Base-by-base conservation (phyloP, 1,284 basidiomycete species). In the Pseudozyma tsukubaensis region DNA sequence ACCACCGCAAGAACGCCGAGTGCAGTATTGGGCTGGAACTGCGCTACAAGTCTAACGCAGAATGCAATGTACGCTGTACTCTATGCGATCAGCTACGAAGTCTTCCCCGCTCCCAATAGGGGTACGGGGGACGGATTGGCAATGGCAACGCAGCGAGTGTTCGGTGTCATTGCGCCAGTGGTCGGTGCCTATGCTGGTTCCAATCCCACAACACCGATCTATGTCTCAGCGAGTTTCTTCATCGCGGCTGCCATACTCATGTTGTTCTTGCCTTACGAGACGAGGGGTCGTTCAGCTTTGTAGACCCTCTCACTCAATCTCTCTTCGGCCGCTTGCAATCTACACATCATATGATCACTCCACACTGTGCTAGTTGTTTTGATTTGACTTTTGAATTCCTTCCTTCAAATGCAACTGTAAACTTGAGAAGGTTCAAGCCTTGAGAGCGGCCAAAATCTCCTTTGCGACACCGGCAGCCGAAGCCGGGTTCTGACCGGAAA, bases 61-160 rank as follows among this genome's bases (percentile, higher is more conserved):
- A 87, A 86, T 63, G 88, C 90, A 35, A 91, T 92, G 90, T 92
- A 91, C 75, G 90, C 90, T 12, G 89, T 91, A 4, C 83, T 92
- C 12, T 92, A 91, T 69, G 90, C 89, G 11, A 73, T 81, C 54
- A 80, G 76, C 32, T 90, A 90, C 18, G 91, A 92, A 81, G 86
- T 91, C 10, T 91, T 92, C 81, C 91, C 91, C 0, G 88, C 90
- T 10, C 90, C 89, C 68, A 87, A 90, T 79, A 86, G 91, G 36
- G 91, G 91, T 3, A 92, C 91, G 6, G 91, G 91, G 0, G 91
- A 91, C 71, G 90, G 89, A 0, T 82, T 92, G 59, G 88, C 88
- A 65, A 88, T 90, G 12, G 88, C 88, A 1, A 88, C 89, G 0
- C 88, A 88, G 53, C 87, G 90, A 9, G 84, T 91, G 19, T 91